Evolutionary conservation across 2,329 filamentous ascomycete species (phyloP).

Genomic region (Fusarium coffeatum): DNA sequence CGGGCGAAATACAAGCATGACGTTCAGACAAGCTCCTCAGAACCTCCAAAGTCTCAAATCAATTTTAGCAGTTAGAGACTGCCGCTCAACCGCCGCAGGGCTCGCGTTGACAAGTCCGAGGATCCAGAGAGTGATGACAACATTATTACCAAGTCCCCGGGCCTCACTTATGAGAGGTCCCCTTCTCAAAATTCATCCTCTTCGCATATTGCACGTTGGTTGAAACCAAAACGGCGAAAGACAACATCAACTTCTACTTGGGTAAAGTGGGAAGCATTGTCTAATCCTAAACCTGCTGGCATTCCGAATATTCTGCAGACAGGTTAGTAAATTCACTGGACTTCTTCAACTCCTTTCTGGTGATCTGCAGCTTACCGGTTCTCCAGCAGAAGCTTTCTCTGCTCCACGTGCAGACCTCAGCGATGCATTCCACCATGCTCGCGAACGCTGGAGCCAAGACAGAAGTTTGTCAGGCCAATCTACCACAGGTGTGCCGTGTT

Average conservation of each 20-base stretch:
- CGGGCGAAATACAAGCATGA: constrained; percentile 5
- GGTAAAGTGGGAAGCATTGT: neutral
- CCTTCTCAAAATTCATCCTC: constrained; percentile 16
- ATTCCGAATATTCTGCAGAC: constrained; percentile 4
- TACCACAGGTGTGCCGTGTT: neutral
- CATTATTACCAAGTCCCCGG: neutral
- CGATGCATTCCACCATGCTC: constrained; percentile 47
- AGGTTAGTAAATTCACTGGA: neutral
- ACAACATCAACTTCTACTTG: constrained; percentile 5
- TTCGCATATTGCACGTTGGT: constrained; percentile 23
- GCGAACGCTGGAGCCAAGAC: constrained; percentile 44
- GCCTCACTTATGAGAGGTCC: constrained; percentile 1
- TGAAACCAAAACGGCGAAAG: constrained; percentile 32
- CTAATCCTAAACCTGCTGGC: constrained; percentile 4
- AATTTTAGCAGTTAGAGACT: constrained; percentile 28
- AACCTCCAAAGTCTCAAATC: neutral
- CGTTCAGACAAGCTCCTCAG: neutral
- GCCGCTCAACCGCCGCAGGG: constrained; percentile 22
- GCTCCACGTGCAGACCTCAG: constrained; percentile 47
- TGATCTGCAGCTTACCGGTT: neutral
- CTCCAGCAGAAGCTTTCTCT: neutral
- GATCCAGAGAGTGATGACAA: neutral
- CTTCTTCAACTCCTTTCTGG: neutral
- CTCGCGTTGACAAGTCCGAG: constrained; percentile 7
- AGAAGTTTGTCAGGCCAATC: constrained; percentile 8